Evolutionary conservation across 2,329 filamentous ascomycete genomes (phyloP), one percentile per base, ranked within the genome.

Genomic region (Hypoxylon sp.): DNA sequence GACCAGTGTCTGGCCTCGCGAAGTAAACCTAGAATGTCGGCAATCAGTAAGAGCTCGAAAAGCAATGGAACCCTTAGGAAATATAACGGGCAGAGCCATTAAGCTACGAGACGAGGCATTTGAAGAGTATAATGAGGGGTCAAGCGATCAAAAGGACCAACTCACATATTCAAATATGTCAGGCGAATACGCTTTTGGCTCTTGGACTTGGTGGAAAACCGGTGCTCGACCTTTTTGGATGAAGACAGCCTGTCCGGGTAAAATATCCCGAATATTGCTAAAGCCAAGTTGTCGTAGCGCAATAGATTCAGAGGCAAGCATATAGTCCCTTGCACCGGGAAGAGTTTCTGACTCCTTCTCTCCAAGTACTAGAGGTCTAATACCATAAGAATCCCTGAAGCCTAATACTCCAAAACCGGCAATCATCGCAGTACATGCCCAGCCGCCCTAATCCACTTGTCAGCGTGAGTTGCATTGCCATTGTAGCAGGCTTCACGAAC

Each of bases 381-480:
- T 96, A 67, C 92, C 93, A 74, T 93, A 88, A 5, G 88, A 82
- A 76, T 96, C 93, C 68, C 93, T 87, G 82, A 71, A 70, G 46
- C 89, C 92, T 27, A 95, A 87, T 57, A 95, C 85, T 63, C 93
- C 92, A 71, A 92, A 96, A 78, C 90, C 90, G 67, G 93, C 92
- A 67, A 96, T 82, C 92, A 96, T 94, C 62, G 91, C 91, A 29
- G 91, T 93, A 77, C 90, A 94, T 32, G 93, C 92, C 87, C 89
- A 96, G 21, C 89, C 92, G 71, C 93, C 93, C 73, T 91, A 50
- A 47, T 16, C 2, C 11, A 47, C 25, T 5, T 34, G 52, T 68
- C 48, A 65, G 61, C 30, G 7, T 8, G 39, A 4, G 16, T 29
- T 37, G n/a, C 6, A 41, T 30, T 19, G 5, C 2, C 11, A 25